Evolutionary conservation across 2,329 filamentous ascomycete species (phyloP).

Genomic region (Phoma sp.): DNA sequence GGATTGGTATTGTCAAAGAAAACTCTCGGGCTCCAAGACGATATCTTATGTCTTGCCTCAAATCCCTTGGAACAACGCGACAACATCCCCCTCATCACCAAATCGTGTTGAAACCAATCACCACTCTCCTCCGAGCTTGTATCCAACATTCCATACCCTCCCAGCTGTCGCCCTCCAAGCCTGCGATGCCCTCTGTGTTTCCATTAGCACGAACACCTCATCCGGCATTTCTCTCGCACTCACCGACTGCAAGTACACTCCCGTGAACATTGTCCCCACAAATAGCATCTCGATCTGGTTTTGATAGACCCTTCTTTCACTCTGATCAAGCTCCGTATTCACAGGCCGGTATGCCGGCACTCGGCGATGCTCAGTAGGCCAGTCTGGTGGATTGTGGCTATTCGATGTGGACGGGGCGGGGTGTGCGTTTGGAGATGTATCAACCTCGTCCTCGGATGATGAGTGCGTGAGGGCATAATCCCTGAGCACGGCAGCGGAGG

Average conservation of each 20-base stretch:
- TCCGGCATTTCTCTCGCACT: slow-evolving; percentile 36
- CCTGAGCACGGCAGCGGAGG: slow-evolving; percentile 48
- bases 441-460: slow-evolving; percentile 25
- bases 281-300: slow-evolving; percentile 57
- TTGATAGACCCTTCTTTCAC: slow-evolving; percentile 53
- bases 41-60: too few species aligned
- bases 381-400: slow-evolving; percentile 47
- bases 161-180: slow-evolving; percentile 62
- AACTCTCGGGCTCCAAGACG: too few species aligned
- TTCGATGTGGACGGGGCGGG: slow-evolving; percentile 39
- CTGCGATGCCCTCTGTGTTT: slow-evolving; percentile 50
- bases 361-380: slow-evolving; percentile 58
- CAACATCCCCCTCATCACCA: too few species aligned
- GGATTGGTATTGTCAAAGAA: too few species aligned
- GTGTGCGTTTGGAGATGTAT: slow-evolving; percentile 38
- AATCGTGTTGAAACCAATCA: too few species aligned
- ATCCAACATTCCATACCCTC: slow-evolving; percentile 58
- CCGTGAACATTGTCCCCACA: slow-evolving; percentile 60
- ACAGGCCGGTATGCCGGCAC: slow-evolving; percentile 58
- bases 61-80: too few species aligned
- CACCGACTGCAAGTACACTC: slow-evolving; percentile 55
- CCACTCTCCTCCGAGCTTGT: slow-evolving; percentile 64
- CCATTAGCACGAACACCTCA: background rate
- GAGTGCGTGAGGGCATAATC: slow-evolving; percentile 59
- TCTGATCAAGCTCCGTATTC: slow-evolving; percentile 53